A percentile compares a stretch with the other conserved stretches of the same genome.
These are phyloP conservation scores for Creolimax fragrantissima DNA, from an alignment of 78 protist species.

Conservation along the genomic window DNA sequence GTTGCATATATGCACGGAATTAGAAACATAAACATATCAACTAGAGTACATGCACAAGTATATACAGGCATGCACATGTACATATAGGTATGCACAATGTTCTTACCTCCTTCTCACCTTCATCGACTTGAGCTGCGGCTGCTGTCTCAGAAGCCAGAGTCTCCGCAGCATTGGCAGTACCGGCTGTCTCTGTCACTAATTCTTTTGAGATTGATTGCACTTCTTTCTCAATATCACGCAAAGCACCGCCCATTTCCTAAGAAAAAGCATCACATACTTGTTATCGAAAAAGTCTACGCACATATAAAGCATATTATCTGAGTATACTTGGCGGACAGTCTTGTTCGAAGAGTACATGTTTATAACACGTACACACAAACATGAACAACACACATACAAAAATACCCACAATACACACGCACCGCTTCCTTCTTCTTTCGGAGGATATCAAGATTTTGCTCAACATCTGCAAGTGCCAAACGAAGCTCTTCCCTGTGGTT, in stretches of 20 bases:
- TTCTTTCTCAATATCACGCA: not conserved
- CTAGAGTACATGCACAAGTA: not conserved
- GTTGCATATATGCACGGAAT: too few species aligned
- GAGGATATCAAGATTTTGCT: not conserved
- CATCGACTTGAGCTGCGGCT: not conserved
- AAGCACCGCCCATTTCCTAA: not conserved
- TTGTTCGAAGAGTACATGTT: too few species aligned
- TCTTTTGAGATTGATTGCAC: not conserved
- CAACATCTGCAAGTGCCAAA: not conserved
- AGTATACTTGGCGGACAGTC: too few species aligned
- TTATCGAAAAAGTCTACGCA: too few species aligned
- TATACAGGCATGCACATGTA: not conserved
- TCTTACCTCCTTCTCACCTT: not conserved
- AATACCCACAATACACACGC: too few species aligned
- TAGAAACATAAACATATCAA: too few species aligned
- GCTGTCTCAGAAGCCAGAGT: not conserved
- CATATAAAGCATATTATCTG: too few species aligned
- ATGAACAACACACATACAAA: too few species aligned
- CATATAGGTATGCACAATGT: not conserved
- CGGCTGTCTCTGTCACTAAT: not conserved
- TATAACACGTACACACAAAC: too few species aligned
- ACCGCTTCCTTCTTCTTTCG: not conserved
- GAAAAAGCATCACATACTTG: not conserved
- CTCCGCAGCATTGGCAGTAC: not conserved
- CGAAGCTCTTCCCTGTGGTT: not conserved